Conservation (phyloP, 331 rosid genomes). For the Acacia concinna region DNA sequence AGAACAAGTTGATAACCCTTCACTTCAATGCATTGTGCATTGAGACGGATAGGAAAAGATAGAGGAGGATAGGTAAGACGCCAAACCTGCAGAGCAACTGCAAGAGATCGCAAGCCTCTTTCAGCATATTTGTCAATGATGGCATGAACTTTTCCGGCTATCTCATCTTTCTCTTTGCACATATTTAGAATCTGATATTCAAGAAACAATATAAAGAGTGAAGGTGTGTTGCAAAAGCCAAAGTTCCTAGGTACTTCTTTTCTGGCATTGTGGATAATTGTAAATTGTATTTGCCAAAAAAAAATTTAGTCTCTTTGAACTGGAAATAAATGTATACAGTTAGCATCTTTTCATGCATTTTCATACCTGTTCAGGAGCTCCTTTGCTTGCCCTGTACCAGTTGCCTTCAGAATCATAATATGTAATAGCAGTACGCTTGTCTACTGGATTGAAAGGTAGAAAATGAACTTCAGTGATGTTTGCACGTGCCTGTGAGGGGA, state of each 20-base stretch:
- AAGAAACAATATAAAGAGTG: constrained; percentile 24
- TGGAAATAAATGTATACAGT: constrained; percentile 1
- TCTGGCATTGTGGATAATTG: not conserved
- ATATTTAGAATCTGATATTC: constrained; percentile 64
- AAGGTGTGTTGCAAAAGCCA: constrained; percentile 20
- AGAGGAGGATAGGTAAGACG: constrained; percentile 14
- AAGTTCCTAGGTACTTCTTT: not conserved
- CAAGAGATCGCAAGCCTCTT: constrained; percentile 89
- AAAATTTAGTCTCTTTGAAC: not conserved
- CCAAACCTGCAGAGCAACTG: constrained; percentile 74
- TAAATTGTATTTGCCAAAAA: not conserved
- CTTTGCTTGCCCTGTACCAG: constrained; percentile 81
- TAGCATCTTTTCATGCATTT: constrained; percentile 1
- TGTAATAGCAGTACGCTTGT: constrained; percentile 88
- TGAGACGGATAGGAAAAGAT: not conserved
- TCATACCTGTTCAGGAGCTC: constrained; percentile 91
- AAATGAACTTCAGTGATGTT: constrained; percentile 83
- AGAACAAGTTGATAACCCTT: not conserved
- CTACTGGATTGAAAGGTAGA: constrained; percentile 89
- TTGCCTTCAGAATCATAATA: constrained; percentile 67
- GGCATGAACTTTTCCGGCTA: constrained; percentile 62
- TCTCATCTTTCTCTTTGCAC: constrained; percentile 63
- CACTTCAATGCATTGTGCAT: not conserved
- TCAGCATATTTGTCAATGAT: constrained; percentile 88
- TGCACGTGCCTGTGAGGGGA: constrained; percentile 75